These are phyloP conservation scores for Malus sieversii DNA, from an alignment of 306 rosid species.

Conservation along the genomic window DNA sequence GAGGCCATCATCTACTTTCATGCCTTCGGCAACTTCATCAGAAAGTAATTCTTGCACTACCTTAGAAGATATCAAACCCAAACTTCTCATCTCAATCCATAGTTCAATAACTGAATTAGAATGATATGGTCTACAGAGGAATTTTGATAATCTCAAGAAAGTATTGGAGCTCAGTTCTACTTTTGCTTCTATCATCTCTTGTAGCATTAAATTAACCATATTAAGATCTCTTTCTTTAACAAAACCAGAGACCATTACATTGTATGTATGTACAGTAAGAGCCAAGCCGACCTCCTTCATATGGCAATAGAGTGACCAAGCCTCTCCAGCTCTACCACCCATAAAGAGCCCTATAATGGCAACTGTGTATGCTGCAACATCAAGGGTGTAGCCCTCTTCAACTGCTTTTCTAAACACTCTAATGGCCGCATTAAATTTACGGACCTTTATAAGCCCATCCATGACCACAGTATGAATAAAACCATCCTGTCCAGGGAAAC, in stretches of 20 bases:
- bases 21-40: conserved; percentile 1
- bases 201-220: conserved; percentile 33
- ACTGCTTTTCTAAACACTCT: conserved; percentile 28
- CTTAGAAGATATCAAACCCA: conserved; percentile 40
- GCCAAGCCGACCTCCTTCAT: conserved; percentile 49
- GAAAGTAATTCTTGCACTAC: conserved; percentile 5
- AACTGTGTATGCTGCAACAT: conserved; percentile 38
- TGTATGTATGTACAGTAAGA: conserved; percentile 38
- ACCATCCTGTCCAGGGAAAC: conserved; percentile 36
- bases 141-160: conserved; percentile 30
- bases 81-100: conserved; percentile 43
- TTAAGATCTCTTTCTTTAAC: conserved; percentile 31
- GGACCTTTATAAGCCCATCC: conserved; percentile 42
- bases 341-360: conserved; percentile 46
- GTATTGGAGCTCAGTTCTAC: conserved; percentile 30
- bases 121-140: conserved; percentile 11
- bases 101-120: conserved; percentile 12
- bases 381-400: conserved; percentile 31
- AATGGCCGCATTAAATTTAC: conserved; percentile 34
- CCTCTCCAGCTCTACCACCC: conserved; percentile 51
- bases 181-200: conserved; percentile 56
- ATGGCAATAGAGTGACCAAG: conserved; percentile 27
- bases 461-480: conserved; percentile 43
- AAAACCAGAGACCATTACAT: conserved; percentile 34
- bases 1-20: conserved; percentile 22